These are phyloP conservation scores for Colletotrichum lupini DNA, from an alignment of 2,329 filamentous ascomycete genomes.

Conservation along the genomic window DNA sequence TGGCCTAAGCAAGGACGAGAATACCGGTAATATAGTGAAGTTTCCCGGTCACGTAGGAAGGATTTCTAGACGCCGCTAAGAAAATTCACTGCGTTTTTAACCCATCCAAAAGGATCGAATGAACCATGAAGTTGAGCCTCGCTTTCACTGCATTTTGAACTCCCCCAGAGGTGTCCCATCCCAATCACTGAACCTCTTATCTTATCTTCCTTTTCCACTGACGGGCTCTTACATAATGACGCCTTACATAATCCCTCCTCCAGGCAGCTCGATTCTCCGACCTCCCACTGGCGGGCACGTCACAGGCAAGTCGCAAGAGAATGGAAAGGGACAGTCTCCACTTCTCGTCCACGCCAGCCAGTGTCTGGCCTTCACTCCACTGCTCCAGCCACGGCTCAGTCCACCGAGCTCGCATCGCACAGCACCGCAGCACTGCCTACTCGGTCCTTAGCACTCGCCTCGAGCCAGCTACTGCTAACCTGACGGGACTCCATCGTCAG, in stretches of 20 bases:
- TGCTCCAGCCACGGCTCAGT: slow-evolving; percentile 9
- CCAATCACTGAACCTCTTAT: too few relatives aligned
- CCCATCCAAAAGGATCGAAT: too few relatives aligned
- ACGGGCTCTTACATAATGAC: neutral
- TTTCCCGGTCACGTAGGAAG: too few relatives aligned
- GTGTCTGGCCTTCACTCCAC: slow-evolving; percentile 4
- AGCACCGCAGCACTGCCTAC: slow-evolving; percentile 1
- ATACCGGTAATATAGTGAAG: too few relatives aligned
- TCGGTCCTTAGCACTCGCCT: slow-evolving; percentile 1
- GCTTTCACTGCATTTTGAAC: too few relatives aligned
- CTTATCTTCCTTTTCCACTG: neutral
- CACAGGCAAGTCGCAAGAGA: neutral
- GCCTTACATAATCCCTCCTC: neutral
- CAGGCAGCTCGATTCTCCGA: slow-evolving; percentile 5
- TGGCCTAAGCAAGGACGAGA: too few relatives aligned
- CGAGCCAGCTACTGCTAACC: neutral
- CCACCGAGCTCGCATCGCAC: slow-evolving; percentile 19
- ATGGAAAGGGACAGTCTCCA: neutral
- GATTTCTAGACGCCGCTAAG: too few relatives aligned
- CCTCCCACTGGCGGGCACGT: neutral
- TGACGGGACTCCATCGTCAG: slow-evolving; percentile 20
- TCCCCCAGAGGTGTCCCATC: too few relatives aligned
- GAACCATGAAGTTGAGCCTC: too few relatives aligned
- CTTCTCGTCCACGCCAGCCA: slow-evolving; percentile 1
- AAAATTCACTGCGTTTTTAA: too few relatives aligned